These are phyloP conservation scores for Kalmusia sp. DNA, from an alignment of 2,329 filamentous ascomycete species.

Conservation along the genomic window DNA sequence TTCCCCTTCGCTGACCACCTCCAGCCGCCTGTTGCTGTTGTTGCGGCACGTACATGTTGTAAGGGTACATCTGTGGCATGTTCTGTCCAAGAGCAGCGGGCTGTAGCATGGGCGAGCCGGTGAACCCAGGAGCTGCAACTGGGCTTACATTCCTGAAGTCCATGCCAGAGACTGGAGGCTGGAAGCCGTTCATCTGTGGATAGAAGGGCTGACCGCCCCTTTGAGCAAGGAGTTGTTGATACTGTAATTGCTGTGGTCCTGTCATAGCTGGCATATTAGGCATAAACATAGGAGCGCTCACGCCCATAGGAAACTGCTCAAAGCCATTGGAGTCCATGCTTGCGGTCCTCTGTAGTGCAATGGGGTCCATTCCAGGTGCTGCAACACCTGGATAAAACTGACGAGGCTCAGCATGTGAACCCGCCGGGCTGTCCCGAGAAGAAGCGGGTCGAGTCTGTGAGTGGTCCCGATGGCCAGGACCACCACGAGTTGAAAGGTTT, in stretches of 20 bases:
- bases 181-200: constrained; percentile 51
- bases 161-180: constrained; percentile 50
- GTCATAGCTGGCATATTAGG: constrained; percentile 50
- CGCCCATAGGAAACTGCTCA: constrained; percentile 52
- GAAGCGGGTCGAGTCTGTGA: constrained; percentile 46
- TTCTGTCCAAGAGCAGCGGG: constrained; percentile 54
- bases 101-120: constrained; percentile 55
- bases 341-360: constrained; percentile 53
- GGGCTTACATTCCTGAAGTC: constrained; percentile 53
- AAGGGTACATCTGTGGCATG: constrained; percentile 54
- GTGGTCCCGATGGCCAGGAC: constrained; percentile 46
- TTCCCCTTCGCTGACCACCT: constrained; percentile 60
- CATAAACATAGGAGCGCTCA: constrained; percentile 42
- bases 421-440: constrained; percentile 42
- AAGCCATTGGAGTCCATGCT: constrained; percentile 59
- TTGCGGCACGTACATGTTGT: constrained; percentile 59
- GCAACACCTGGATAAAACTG: constrained; percentile 46
- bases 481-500: constrained; percentile 71
- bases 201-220: constrained; percentile 49
- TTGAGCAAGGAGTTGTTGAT: constrained; percentile 63
- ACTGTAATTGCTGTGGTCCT: constrained; percentile 61
- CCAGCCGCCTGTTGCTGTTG: constrained; percentile 51
- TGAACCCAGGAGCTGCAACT: constrained; percentile 49
- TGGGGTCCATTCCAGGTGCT: constrained; percentile 49
- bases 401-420: constrained; percentile 38